Evolutionary conservation across 768 basidiomycete species (phyloP), one percentile per base, ranked within the genome.

Genomic region (Lentinula aciculospora): DNA sequence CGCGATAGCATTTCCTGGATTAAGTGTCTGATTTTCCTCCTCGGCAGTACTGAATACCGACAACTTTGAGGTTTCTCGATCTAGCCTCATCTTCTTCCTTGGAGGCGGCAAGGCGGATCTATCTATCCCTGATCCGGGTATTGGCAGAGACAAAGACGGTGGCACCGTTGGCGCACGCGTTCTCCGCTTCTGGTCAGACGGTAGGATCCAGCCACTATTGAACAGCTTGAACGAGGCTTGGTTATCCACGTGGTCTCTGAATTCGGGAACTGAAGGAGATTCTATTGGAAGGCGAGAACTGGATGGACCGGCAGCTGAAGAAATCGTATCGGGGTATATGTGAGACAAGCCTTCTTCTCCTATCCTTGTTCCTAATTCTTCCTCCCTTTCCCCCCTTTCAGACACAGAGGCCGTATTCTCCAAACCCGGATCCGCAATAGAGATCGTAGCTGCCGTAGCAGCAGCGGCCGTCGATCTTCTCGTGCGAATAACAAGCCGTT

Each of bases 121-220:
- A 25, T 84, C 82, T 10, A 10, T 25, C 12, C 12, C 46, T 19
- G 21, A 19, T 21, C 8, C 42, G 21, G 4, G 4, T 12, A 15
- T 15, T 29, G 47, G 47, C 8, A 49, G 47, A 49, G 47, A 29
- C 13, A 77, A 60, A 13, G 49, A 27, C 9, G 34, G 25, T 10
- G 34, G 31, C 27, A 37, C 25, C 15, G 48, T 19, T n/a, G 28
- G 45, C 9, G 29, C 27, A 17, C 46, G 54, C 8, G 45, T 49
- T 19, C 45, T 32, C 27, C 51, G 44, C 83, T 83, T 81, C 53
- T 84, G 81, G 32, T 88, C 89, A 2, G 83, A 75, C 23, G 92
- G 89, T 13, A 95, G 71, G 7, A 96, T 91, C 93, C 92, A 95
- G 0, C 94, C 94, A 23, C 77, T 75, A 58, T 97, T 87, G 72